These are phyloP conservation scores for Daldinia decipiens DNA, from an alignment of 495 filamentous ascomycete genomes.

Conservation along the genomic window DNA sequence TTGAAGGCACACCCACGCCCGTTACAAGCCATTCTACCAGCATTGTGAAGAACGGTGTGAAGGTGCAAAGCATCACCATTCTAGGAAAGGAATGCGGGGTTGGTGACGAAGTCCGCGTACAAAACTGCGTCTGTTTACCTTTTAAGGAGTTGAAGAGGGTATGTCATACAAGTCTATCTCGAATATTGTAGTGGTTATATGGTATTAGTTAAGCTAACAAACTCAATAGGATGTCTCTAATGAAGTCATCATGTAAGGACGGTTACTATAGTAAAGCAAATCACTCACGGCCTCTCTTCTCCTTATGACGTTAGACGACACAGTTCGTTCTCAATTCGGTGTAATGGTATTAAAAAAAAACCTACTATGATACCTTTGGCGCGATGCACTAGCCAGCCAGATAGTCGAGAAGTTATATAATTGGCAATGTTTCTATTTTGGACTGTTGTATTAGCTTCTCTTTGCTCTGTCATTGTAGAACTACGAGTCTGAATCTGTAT, in stretches of 20 bases:
- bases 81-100: slow-evolving; percentile 96
- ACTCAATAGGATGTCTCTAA: slow-evolving; percentile 80
- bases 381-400: slow-evolving; percentile 26
- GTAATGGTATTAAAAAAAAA: slow-evolving; percentile 37
- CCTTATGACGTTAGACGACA: slow-evolving; percentile 15
- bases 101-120: slow-evolving; percentile 93
- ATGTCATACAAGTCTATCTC: slow-evolving; percentile 54
- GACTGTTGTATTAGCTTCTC: not conserved
- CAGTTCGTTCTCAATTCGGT: slow-evolving; percentile 19
- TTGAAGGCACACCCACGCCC: slow-evolving; percentile 94
- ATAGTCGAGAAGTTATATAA: slow-evolving; percentile 32
- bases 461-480: not conserved
- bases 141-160: slow-evolving; percentile 99
- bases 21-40: slow-evolving; percentile 90
- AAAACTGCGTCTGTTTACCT: slow-evolving; percentile 98
- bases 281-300: slow-evolving; percentile 31
- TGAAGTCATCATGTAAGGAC: slow-evolving; percentile 91
- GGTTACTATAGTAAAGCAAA: slow-evolving; percentile 1
- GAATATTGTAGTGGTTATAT: not conserved
- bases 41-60: slow-evolving; percentile 95
- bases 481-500: not conserved
- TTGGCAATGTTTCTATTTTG: slow-evolving; percentile 23
- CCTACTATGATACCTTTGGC: slow-evolving; percentile 34
- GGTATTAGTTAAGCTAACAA: slow-evolving; percentile 48
- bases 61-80: slow-evolving; percentile 99